Conservation (phyloP, 208 protist genomes). For the Trichomonas tenax region DNA sequence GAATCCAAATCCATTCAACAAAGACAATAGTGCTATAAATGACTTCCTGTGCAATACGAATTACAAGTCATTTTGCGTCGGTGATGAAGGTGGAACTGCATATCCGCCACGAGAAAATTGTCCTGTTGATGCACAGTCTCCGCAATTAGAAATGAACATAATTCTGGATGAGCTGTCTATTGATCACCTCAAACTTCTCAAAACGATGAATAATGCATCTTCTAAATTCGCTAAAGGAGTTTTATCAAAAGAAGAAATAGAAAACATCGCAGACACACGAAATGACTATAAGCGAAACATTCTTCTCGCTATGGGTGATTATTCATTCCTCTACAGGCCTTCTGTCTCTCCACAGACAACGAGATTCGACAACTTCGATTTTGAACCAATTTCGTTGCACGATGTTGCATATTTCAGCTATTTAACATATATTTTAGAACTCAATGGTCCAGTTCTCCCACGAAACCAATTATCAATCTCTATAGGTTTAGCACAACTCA, state of each 20-base stretch:
- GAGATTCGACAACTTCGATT: background rate
- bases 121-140: background rate
- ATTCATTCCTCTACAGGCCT: background rate
- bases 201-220: background rate
- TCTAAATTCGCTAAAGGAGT: background rate
- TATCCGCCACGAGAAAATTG: background rate
- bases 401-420: background rate
- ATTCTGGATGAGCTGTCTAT: background rate
- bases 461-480: background rate
- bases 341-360: background rate
- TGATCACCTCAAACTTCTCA: background rate
- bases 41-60: background rate
- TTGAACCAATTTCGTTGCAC: background rate
- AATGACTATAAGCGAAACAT: background rate
- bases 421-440: background rate
- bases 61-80: background rate
- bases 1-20: background rate
- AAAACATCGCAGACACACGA: background rate
- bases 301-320: background rate
- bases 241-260: background rate
- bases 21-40: background rate
- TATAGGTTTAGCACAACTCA: background rate
- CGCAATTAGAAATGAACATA: background rate
- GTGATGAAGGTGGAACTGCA: background rate
- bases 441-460: background rate